Percentiles rank a stretch among this genome's conserved stretches.
phyloP scores from a whole-genome alignment of 139 green algal species.

The Bryopsis sp. region DNA sequence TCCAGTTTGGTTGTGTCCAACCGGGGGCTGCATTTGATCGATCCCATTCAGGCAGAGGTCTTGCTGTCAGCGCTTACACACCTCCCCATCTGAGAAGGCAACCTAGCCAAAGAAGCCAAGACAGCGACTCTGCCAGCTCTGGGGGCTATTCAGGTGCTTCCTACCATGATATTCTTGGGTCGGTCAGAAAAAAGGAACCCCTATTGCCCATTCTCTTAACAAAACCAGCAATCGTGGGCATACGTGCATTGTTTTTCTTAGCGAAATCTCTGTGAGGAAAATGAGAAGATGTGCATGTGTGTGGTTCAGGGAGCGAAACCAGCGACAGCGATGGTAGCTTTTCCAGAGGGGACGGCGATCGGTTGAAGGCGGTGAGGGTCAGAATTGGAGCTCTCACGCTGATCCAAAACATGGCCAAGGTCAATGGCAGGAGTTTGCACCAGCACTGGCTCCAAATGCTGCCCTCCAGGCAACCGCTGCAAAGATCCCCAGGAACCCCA shows the following conservation, averaged over 20 bases:
- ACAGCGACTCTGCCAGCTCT: neutral
- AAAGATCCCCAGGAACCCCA: slow-evolving; percentile 27
- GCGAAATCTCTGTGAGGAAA: neutral
- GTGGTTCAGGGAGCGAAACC: slow-evolving; percentile 4
- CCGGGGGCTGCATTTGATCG: neutral
- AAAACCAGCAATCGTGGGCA: neutral
- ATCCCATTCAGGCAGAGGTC: neutral
- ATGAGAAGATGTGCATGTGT: neutral
- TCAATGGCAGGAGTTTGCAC: slow-evolving; percentile 46
- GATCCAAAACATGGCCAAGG: slow-evolving; percentile 39
- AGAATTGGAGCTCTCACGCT: slow-evolving; percentile 7
- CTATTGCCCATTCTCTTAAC: neutral
- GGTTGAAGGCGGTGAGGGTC: neutral
- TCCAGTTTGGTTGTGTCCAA: neutral
- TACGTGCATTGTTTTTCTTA: neutral
- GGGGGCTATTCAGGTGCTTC: neutral
- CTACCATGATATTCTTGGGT: neutral
- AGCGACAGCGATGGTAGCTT: neutral
- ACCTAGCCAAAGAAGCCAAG: neutral
- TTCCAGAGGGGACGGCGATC: slow-evolving; percentile 2
- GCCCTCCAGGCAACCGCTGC: slow-evolving; percentile 33
- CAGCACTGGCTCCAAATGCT: slow-evolving; percentile 45
- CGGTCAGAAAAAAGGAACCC: neutral
- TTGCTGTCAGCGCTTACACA: neutral
- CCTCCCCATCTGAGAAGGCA: slow-evolving; percentile 5